Percentiles rank a stretch among this genome's conserved stretches.
Conservation (phyloP, 2,329 filamentous ascomycete genomes). For the Alternaria brassicae region DNA sequence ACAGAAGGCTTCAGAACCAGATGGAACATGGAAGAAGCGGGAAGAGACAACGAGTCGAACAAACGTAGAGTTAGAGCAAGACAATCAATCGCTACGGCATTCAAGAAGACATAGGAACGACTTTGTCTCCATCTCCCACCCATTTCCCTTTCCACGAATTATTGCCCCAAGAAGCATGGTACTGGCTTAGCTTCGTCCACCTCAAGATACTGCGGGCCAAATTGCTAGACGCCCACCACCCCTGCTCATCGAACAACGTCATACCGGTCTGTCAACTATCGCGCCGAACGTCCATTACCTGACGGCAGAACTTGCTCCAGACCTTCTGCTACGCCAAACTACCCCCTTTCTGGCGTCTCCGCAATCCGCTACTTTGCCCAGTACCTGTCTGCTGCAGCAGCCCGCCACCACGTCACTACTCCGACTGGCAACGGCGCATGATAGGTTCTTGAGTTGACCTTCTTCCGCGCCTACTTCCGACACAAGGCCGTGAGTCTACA, state of each 20-base stretch:
- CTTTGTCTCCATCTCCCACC: neutral
- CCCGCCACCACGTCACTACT: constrained; percentile 25
- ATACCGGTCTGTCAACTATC: constrained; percentile 26
- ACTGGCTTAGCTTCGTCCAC: constrained; percentile 3
- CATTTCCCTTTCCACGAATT: neutral
- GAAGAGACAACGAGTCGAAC: constrained; percentile 19
- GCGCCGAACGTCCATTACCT: constrained; percentile 7
- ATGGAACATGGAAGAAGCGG: constrained; percentile 35
- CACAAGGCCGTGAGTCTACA: constrained; percentile 24
- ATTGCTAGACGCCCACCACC: constrained; percentile 24
- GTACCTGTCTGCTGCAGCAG: constrained; percentile 20
- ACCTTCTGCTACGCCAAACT: constrained; percentile 1
- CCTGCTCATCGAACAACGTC: constrained; percentile 39
- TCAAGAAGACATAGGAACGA: constrained; percentile 20
- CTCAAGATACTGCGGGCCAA: constrained; percentile 12
- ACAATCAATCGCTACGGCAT: constrained; percentile 15
- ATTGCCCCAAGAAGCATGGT: neutral
- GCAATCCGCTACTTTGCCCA: constrained; percentile 1
- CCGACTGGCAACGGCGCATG: constrained; percentile 33
- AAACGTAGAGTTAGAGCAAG: constrained; percentile 33
- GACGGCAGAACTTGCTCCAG: constrained; percentile 23
- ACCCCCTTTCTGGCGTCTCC: neutral
- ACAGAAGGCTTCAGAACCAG: constrained; percentile 26
- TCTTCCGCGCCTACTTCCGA: constrained; percentile 23
- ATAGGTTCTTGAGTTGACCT: constrained; percentile 24